Conservation (phyloP, 2,329 filamentous ascomycete genomes). For the Cyphellophora europaea region DNA sequence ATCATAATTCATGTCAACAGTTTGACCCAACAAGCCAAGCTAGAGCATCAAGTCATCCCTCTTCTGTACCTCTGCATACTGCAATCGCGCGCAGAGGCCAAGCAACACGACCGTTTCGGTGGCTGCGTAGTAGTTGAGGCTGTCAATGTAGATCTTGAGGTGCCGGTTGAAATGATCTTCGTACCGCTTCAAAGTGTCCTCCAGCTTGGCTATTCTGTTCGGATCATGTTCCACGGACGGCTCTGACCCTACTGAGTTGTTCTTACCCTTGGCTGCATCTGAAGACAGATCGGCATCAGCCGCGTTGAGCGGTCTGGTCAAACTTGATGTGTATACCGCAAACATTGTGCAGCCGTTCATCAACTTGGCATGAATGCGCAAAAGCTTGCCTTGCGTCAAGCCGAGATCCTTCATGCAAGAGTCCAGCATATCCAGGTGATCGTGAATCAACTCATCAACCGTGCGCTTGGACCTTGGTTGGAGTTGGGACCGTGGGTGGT, state of each 20-base stretch:
- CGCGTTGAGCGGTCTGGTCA: slow-evolving; percentile 75
- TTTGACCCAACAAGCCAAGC: too few relatives aligned
- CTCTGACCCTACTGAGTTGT: slow-evolving; percentile 6
- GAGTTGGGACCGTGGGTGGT: slow-evolving; percentile 17
- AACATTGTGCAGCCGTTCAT: slow-evolving; percentile 95
- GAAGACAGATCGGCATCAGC: slow-evolving; percentile 66
- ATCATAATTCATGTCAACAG: neutral
- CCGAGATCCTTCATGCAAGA: slow-evolving; percentile 98
- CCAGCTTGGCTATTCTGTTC: slow-evolving; percentile 61
- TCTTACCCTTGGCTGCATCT: slow-evolving; percentile 10
- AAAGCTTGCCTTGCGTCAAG: slow-evolving; percentile 90
- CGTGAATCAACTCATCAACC: slow-evolving; percentile 96
- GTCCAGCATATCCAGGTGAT: slow-evolving; percentile 95
- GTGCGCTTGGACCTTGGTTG: slow-evolving; percentile 51
- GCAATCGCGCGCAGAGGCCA: slow-evolving; percentile 74
- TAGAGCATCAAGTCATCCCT: slow-evolving; percentile 15
- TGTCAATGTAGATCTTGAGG: slow-evolving; percentile 86
- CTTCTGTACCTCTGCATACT: slow-evolving; percentile 19
- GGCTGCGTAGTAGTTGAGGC: slow-evolving; percentile 90
- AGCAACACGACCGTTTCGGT: slow-evolving; percentile 93
- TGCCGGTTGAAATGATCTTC: slow-evolving; percentile 89
- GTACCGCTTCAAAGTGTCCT: slow-evolving; percentile 82
- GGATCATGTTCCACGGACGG: slow-evolving; percentile 38
- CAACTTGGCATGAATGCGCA: slow-evolving; percentile 92
- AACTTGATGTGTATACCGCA: slow-evolving; percentile 76